These are phyloP conservation scores for Backusella liffmaniae DNA, from an alignment of 192 early-diverging fungal species.

Conservation along the genomic window DNA sequence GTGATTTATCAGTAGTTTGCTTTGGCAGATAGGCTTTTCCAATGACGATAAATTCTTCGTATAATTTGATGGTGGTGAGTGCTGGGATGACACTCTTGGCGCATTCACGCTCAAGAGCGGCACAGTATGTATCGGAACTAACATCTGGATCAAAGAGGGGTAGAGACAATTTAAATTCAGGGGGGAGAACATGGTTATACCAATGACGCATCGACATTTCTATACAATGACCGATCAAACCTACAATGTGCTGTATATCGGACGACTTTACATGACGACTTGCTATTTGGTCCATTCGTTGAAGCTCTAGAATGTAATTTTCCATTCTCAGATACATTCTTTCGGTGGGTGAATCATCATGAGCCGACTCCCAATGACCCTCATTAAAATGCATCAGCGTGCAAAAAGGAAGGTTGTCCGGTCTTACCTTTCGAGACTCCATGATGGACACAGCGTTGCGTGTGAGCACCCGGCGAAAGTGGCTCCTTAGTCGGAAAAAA, in stretches of 20 bases:
- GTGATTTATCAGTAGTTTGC: neutral
- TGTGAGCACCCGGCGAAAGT: neutral
- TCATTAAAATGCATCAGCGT: neutral
- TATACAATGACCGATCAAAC: neutral
- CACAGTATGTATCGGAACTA: neutral
- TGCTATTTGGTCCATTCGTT: neutral
- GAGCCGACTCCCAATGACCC: neutral
- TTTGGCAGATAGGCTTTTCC: constrained; percentile 14
- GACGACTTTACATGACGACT: neutral
- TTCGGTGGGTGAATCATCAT: neutral
- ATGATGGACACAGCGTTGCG: neutral
- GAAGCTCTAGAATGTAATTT: constrained; percentile 2
- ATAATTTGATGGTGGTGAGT: constrained; percentile 7
- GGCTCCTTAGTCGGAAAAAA: neutral
- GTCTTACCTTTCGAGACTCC: neutral
- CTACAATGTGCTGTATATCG: neutral
- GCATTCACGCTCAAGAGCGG: constrained; percentile 7
- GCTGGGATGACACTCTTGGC: neutral
- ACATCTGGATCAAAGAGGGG: neutral
- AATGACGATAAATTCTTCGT: constrained; percentile 12
- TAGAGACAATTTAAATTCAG: neutral
- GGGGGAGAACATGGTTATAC: constrained; percentile 1
- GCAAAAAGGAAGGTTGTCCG: neutral
- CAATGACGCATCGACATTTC: constrained; percentile 15
- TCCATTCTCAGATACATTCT: neutral